Percentiles rank a stretch among this genome's conserved stretches.
phyloP scores from a whole-genome alignment of 2,329 filamentous ascomycete genomes.

The Cytospora schulzeri region DNA sequence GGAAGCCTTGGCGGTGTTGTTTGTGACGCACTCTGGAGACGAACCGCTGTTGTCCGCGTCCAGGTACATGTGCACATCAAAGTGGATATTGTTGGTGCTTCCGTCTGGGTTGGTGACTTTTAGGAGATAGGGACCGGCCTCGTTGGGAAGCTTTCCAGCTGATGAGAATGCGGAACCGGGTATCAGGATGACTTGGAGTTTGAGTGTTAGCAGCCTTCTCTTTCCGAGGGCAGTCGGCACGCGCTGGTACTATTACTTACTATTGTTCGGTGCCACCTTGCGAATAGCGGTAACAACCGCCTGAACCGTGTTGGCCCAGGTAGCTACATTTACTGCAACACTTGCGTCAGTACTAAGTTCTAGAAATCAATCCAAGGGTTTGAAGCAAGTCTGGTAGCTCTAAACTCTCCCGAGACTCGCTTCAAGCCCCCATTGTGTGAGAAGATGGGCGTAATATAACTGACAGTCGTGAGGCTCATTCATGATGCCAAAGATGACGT shows the following conservation, averaged over 20 bases:
- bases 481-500: constrained; percentile 65
- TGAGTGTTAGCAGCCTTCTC: neutral
- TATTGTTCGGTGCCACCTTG: constrained; percentile 60
- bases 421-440: neutral
- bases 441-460: neutral
- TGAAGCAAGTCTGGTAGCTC: neutral
- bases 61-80: constrained; percentile 64
- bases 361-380: neutral
- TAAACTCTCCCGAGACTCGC: neutral
- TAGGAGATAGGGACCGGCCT: constrained; percentile 53
- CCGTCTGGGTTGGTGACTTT: constrained; percentile 60
- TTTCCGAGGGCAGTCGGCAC: neutral
- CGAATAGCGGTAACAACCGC: constrained; percentile 66
- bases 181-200: constrained; percentile 52
- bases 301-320: constrained; percentile 64
- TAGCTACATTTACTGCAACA: constrained; percentile 42
- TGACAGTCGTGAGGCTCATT: constrained; percentile 62
- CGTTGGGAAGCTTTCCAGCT: constrained; percentile 51
- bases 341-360: neutral
- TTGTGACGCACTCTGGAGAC: constrained; percentile 52
- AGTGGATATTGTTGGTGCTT: constrained; percentile 54
- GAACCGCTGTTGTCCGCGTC: constrained; percentile 57
- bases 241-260: constrained; percentile 29
- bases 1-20: constrained; percentile 43
- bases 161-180: constrained; percentile 63